Base-by-base conservation (phyloP, 2,329 filamentous ascomycete genomes). In the Aspergillus puulaauensis region DNA sequence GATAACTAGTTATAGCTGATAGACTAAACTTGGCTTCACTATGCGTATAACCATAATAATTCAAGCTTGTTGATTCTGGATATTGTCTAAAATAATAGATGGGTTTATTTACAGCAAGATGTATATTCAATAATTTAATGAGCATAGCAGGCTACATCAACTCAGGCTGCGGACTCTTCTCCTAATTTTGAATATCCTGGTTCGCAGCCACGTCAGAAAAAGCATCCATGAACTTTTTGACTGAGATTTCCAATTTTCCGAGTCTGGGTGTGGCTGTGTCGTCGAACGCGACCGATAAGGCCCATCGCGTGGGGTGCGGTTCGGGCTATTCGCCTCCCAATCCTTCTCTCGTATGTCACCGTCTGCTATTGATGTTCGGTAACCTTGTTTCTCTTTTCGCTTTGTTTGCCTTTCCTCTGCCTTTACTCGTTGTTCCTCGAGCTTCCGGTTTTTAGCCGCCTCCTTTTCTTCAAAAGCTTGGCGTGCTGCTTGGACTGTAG, bases 381-480 rank as follows among this genome's bases (percentile, higher is more conserved):
- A 64, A 35, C 67, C 61, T 48, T 68, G 68, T 57, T 79, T 82
- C 57, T 74, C 70, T 46, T 73, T 75, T 54, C 79, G 79, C 24
- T 72, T 73, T 27, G 70, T 70, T 50, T 75, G 71, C 54, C 65
- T 81, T 70, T 67, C 77, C 68, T 74, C 82, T 58, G 77, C 73
- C 74, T 73, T 82, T 57, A 75, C 67, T 47, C 76, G 79, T 54
- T 83, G 82, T 64, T 81, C 77, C 65, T 85, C 80, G 46, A 79
- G 72, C 63, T 83, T 83, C 50, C 75, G 78, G 54, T 79, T 79
- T 64, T 86, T 86, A 37, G 79, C 81, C 4, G 80, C 82, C 70
- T 86, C 82, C 62, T 83, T 83, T 62, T 85, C 82, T 57, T 83
- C 77, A 66, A 85, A 86, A 33, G 83, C 83, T 51, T 80, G 75